Base-by-base conservation (phyloP, 805 yeast species). In the Candida suzukii region DNA sequence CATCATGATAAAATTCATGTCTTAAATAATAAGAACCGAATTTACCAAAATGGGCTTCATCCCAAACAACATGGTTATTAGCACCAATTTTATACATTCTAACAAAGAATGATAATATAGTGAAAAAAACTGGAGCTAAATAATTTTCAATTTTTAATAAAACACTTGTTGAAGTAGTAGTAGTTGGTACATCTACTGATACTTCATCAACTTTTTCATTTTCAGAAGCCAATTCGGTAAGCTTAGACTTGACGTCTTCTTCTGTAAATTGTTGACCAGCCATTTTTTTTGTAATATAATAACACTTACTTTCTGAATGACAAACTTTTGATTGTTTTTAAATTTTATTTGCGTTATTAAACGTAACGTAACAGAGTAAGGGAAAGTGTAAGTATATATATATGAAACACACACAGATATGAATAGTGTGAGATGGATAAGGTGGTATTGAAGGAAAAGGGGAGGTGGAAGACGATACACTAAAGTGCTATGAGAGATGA, bases 1-100 rank as follows among this genome's bases (percentile, higher is more conserved):
- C 95, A 64, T 85, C 95, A 52, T 80, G 87, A 54, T 85, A 85
- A 56, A 84, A 83, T 53, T 84, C 88, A 54, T 80, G 88, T 58
- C 80, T 74, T 48, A 83, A 64, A 60, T 85, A 85, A 53, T 83
- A 79, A 3, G 91, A 80, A 35, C 95, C 95, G 58, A 85, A 85
- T 58, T 83, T 83, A 34, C 93, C 95, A 62, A 91, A 91, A 67
- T 90, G 96, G 32, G 96, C 97, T 60, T 88, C 97, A 65, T 88
- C 97, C 97, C 97, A 90, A 20, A 93, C 93, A 25, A 93, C 97
- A 42, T 74, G 70, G 42, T 74, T 70, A 46, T 87, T 84, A 42
- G 73, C 68, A 41, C 85, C 83, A 50, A 91, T 83, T 46, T 73
- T 69, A 66, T 85, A 80, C 61, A 88, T 76, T 52, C 98, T 76